Conservation (phyloP, 2,329 filamentous ascomycete genomes). For the Chalara sp. region DNA sequence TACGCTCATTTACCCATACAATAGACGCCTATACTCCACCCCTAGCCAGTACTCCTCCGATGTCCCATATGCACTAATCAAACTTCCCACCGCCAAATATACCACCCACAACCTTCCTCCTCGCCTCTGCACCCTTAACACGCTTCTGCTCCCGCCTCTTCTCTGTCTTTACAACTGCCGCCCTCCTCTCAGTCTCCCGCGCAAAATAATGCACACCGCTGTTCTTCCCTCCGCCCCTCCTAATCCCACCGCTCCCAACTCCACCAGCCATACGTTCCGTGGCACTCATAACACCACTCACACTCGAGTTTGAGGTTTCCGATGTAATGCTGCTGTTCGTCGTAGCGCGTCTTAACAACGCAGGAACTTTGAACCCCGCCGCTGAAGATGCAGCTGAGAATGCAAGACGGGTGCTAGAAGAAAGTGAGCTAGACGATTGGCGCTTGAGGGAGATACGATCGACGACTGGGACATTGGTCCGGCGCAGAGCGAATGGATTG, state of each 20-base stretch:
- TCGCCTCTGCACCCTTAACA: conserved; percentile 48
- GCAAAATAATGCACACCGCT: conserved; percentile 56
- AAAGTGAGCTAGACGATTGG: conserved; percentile 33
- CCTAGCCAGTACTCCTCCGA: neutral
- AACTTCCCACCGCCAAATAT: conserved; percentile 51
- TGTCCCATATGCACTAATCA: conserved; percentile 22
- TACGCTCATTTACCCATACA: neutral
- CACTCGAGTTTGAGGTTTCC: conserved; percentile 22
- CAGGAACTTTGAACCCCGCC: conserved; percentile 58
- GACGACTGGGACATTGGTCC: conserved; percentile 47
- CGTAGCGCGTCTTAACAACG: conserved; percentile 66
- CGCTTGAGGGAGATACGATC: conserved; percentile 71
- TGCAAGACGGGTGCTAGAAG: conserved; percentile 41
- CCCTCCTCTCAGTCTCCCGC: conserved; percentile 49
- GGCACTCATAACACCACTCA: conserved; percentile 16
- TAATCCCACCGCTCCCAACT: conserved; percentile 44
- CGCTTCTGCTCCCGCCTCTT: conserved; percentile 50
- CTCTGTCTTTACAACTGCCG: conserved; percentile 49
- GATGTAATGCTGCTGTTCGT: conserved; percentile 45
- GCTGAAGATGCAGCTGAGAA: conserved; percentile 40
- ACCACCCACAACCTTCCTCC: conserved; percentile 50
- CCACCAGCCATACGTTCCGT: conserved; percentile 29
- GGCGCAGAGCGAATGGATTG: conserved; percentile 26
- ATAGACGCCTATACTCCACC: neutral
- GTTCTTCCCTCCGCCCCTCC: conserved; percentile 52